Percentiles rank a stretch among this genome's conserved stretches.
Evolutionary conservation across 202 grass and related monocot genomes (phyloP).

Genomic region (Schoenoplectus tabernaemontani): DNA sequence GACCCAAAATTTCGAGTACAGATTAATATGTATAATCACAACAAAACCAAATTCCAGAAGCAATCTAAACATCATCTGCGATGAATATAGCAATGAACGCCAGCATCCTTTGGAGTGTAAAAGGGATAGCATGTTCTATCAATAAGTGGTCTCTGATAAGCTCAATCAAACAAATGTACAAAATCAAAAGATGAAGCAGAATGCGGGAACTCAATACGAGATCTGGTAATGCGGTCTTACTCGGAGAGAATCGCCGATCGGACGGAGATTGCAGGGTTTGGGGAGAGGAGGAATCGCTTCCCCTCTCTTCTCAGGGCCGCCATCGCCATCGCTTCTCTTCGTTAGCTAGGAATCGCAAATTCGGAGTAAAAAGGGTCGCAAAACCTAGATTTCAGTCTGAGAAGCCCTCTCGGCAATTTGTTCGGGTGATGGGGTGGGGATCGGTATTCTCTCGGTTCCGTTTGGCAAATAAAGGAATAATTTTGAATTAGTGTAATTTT

Average conservation of each 20-base stretch:
- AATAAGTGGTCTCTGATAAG: not conserved
- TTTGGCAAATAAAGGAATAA: no score
- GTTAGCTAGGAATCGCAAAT: conserved; percentile 22
- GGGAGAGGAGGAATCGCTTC: conserved; percentile 45
- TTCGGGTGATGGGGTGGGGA: no score
- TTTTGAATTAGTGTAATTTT: no score
- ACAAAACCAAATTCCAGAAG: no score
- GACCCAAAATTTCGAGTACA: not conserved
- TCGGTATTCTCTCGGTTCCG: no score
- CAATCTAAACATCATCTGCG: not conserved
- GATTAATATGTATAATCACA: not conserved
- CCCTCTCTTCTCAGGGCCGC: conserved; percentile 54
- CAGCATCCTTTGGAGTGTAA: not conserved
- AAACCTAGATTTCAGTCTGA: conserved; percentile 28
- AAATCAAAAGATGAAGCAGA: not conserved
- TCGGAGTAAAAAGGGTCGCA: conserved; percentile 2
- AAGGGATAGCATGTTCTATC: not conserved
- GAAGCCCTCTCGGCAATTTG: conserved; percentile 14
- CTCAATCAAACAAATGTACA: not conserved
- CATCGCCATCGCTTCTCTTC: conserved; percentile 50
- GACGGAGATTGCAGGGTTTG: conserved; percentile 29
- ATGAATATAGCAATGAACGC: not conserved
- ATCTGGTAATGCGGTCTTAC: conserved; percentile 37
- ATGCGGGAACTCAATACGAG: not conserved
- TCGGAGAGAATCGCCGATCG: conserved; percentile 30